These are phyloP conservation scores for Nemania sp. DNA, from an alignment of 2,329 filamentous ascomycete species.

Conservation along the genomic window DNA sequence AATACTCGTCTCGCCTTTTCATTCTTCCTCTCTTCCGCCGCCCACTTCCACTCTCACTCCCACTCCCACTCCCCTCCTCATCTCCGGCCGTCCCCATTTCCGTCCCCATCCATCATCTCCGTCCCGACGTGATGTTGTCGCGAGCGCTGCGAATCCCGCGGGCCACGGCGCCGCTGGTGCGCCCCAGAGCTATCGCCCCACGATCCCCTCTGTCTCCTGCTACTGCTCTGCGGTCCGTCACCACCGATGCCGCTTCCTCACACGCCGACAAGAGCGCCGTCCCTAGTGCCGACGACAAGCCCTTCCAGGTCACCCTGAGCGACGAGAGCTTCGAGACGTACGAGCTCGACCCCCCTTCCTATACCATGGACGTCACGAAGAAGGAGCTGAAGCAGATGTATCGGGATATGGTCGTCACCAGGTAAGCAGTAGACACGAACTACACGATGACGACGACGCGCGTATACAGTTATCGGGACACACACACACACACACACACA, in stretches of 20 bases:
- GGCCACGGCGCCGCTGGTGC: slow-evolving; percentile 60
- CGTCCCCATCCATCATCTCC: background rate
- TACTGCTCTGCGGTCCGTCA: slow-evolving; percentile 74
- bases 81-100: background rate
- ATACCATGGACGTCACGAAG: slow-evolving; percentile 93
- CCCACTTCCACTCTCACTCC: no score
- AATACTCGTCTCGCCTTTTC: slow-evolving; percentile 4
- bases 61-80: slow-evolving; percentile 1
- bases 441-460: no score
- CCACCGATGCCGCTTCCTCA: slow-evolving; percentile 91
- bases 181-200: slow-evolving; percentile 45
- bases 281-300: slow-evolving; percentile 73
- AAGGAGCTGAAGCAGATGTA: slow-evolving; percentile 99
- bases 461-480: no score
- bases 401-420: slow-evolving; percentile 91
- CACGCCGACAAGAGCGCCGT: slow-evolving; percentile 79
- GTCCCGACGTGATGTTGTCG: slow-evolving; percentile 66
- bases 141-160: slow-evolving; percentile 67
- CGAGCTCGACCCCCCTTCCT: slow-evolving; percentile 93
- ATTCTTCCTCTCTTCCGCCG: background rate
- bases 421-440: slow-evolving; percentile 62
- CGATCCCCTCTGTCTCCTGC: slow-evolving; percentile 49
- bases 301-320: slow-evolving; percentile 88
- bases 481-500: no score
- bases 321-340: slow-evolving; percentile 99